A percentile compares a stretch with the other conserved stretches of the same genome.
phyloP scores from a whole-genome alignment of 1,284 basidiomycete species.

The Rhodotorula sp. region DNA sequence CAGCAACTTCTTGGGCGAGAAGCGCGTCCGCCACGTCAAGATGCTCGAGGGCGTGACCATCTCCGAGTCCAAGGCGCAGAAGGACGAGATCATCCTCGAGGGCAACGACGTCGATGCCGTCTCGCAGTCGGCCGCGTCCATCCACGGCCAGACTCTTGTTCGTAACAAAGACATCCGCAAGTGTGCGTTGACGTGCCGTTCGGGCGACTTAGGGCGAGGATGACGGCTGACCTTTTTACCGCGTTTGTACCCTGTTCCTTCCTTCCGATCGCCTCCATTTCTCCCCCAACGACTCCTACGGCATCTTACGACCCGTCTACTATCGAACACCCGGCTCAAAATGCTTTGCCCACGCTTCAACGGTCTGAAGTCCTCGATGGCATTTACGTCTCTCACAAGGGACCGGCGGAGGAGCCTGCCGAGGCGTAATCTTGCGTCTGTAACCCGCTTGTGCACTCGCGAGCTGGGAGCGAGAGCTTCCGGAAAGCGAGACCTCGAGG shows the following conservation, averaged over 20 bases:
- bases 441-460: no score
- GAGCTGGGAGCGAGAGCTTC: no score
- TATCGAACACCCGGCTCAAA: no score
- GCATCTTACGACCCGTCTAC: no score
- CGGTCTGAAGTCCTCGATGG: conserved; percentile 68
- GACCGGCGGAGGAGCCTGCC: no score
- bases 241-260: no score
- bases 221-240: not conserved
- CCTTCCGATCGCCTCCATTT: no score
- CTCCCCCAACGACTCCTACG: no score
- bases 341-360: no score
- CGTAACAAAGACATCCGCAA: conserved; percentile 83
- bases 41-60: conserved; percentile 91
- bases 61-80: conserved; percentile 87
- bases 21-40: conserved; percentile 82
- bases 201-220: not conserved
- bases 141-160: conserved; percentile 90
- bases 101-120: conserved; percentile 95
- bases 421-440: no score
- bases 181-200: conserved; percentile 37
- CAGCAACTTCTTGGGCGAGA: conserved; percentile 49
- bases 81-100: conserved; percentile 91
- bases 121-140: conserved; percentile 92
- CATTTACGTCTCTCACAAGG: conserved; percentile 87
- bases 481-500: no score